Evolutionary conservation across 176 grass and related monocot genomes (phyloP).

Genomic region (Rhynchospora breviuscula): DNA sequence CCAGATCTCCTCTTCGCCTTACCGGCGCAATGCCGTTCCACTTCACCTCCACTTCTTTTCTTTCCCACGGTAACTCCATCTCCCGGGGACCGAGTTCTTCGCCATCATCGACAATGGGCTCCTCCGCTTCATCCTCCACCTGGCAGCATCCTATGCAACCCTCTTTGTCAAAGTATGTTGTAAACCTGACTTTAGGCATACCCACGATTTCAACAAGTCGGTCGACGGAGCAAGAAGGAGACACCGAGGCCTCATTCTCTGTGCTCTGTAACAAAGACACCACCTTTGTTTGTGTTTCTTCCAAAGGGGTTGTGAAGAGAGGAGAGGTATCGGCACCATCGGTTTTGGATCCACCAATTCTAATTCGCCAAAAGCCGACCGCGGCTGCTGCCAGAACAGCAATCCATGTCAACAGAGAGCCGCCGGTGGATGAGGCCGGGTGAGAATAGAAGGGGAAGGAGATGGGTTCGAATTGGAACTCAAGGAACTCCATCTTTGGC

Average conservation of each 20-base stretch:
- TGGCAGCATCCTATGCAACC: slow-evolving; percentile 32
- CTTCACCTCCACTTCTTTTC: background rate
- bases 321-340: background rate
- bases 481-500: slow-evolving; percentile 56
- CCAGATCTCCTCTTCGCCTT: slow-evolving; percentile 4
- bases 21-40: slow-evolving; percentile 22
- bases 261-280: background rate
- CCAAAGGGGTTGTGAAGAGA: background rate
- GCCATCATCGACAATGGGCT: background rate
- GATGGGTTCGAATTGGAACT: slow-evolving; percentile 49
- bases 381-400: slow-evolving; percentile 54
- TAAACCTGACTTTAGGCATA: slow-evolving; percentile 53
- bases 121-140: slow-evolving; percentile 8
- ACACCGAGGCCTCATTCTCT: fast-evolving
- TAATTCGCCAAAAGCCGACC: slow-evolving; percentile 61
- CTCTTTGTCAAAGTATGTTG: slow-evolving; percentile 36
- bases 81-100: background rate
- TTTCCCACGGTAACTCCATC: slow-evolving; percentile 5
- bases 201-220: background rate
- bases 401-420: slow-evolving; percentile 43
- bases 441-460: slow-evolving; percentile 52
- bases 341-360: slow-evolving; percentile 12
- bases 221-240: background rate
- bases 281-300: background rate
- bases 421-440: slow-evolving; percentile 22